These are phyloP conservation scores for Pontederia crassipes DNA, from an alignment of 176 grass and related monocot species.

Conservation along the genomic window DNA sequence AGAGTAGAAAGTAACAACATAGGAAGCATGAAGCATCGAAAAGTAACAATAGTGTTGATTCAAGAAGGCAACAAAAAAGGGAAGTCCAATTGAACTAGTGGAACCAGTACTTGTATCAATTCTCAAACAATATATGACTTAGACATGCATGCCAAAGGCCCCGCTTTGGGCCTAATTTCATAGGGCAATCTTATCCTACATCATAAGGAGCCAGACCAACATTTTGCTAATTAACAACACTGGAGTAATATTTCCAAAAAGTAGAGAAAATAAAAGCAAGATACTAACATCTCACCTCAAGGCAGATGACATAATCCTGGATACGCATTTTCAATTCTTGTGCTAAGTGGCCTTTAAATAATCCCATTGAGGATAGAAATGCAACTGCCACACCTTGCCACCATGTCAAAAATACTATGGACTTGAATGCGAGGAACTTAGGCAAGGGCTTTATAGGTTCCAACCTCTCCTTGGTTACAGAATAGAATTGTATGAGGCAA, in stretches of 20 bases:
- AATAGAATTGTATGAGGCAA: slow-evolving; percentile 95
- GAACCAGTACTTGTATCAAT: no score
- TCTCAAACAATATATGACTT: no score
- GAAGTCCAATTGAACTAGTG: no score
- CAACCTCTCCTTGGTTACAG: slow-evolving; percentile 83
- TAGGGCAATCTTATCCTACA: no score
- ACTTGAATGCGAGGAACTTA: slow-evolving; percentile 98
- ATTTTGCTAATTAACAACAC: no score
- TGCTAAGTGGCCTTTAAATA: slow-evolving; percentile 85
- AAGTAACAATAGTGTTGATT: no score
- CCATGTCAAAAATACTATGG: slow-evolving; percentile 99
- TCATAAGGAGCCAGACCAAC: no score
- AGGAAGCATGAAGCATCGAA: no score
- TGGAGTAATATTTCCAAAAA: not conserved
- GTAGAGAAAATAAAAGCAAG: slow-evolving; percentile 11
- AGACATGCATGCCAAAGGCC: no score
- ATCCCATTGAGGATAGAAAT: slow-evolving; percentile 86
- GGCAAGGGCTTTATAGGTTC: slow-evolving; percentile 88
- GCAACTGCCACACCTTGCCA: slow-evolving; percentile 97
- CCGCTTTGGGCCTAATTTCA: no score
- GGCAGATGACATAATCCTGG: slow-evolving; percentile 97
- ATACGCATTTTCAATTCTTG: slow-evolving; percentile 82
- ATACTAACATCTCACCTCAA: slow-evolving; percentile 53
- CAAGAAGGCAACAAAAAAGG: no score
- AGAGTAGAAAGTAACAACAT: no score